A percentile compares a stretch with the other conserved stretches of the same genome.
Evolutionary conservation across 2,329 filamentous ascomycete species (phyloP).

Genomic region (Neonectria faginata): DNA sequence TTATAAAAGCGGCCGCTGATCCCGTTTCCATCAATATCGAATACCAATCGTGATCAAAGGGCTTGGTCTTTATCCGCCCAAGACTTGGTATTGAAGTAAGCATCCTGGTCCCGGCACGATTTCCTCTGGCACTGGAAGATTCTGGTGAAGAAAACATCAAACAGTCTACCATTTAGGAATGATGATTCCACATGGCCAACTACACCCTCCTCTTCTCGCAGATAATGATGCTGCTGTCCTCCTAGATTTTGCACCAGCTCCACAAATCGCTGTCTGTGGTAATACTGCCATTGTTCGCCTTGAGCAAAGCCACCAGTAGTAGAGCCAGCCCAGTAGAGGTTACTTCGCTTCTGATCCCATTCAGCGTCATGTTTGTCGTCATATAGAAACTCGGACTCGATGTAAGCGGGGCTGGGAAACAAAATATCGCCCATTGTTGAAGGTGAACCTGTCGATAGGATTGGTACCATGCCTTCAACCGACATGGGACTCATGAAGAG

Average conservation of each 20-base stretch:
- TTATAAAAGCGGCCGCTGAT: conserved; percentile 66
- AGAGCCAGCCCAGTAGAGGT: conserved; percentile 69
- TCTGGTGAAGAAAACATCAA: conserved; percentile 59
- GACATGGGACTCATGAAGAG: conserved; percentile 58
- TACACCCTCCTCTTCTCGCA: conserved; percentile 40
- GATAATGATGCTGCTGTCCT: conserved; percentile 46
- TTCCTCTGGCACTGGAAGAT: conserved; percentile 58
- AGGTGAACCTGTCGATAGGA: conserved; percentile 58
- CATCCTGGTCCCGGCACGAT: conserved; percentile 52
- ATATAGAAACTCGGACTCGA: conserved; percentile 57
- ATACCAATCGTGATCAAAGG: conserved; percentile 55
- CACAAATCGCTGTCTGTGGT: conserved; percentile 63
- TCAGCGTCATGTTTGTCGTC: conserved; percentile 52
- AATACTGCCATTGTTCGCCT: conserved; percentile 52
- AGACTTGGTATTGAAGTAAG: conserved; percentile 46
- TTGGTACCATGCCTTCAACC: conserved; percentile 56
- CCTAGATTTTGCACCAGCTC: conserved; percentile 50
- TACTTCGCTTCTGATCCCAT: conserved; percentile 63
- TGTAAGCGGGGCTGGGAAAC: conserved; percentile 63
- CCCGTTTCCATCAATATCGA: conserved; percentile 68
- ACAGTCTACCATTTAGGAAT: conserved; percentile 55
- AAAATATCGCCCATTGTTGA: conserved; percentile 65
- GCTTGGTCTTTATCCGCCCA: conserved; percentile 53
- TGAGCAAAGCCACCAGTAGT: conserved; percentile 61
- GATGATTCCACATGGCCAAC: conserved; percentile 38